Evolutionary conservation across 345 rosid species (phyloP).

Genomic region (Dimocarpus longan): DNA sequence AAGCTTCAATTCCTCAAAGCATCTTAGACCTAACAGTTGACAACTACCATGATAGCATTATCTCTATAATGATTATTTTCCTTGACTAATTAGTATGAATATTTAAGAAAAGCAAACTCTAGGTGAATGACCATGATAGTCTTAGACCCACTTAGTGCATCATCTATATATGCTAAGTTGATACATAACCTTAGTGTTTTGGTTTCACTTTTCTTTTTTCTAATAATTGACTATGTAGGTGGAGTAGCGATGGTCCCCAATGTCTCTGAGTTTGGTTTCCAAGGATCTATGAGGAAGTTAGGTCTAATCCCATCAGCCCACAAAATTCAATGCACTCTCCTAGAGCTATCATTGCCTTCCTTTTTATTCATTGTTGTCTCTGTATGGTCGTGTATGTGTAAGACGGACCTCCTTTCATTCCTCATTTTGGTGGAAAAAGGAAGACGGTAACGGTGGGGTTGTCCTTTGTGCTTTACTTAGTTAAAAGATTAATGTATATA

Average conservation of each 20-base stretch:
- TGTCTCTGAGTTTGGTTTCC: not conserved
- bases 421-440: conserved; percentile 7
- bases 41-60: not conserved
- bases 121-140: not conserved
- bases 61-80: conserved; percentile 9
- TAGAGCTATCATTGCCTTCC: not conserved
- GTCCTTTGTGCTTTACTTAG: conserved; percentile 14
- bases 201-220: not conserved
- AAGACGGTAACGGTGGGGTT: conserved; percentile 23
- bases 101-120: conserved; percentile 3
- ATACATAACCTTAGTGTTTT: conserved; percentile 1
- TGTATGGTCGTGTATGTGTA: conserved; percentile 5
- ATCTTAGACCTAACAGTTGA: not conserved
- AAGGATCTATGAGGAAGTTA: conserved; percentile 10
- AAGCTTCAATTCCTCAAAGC: conserved; percentile 23
- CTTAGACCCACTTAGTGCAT: conserved; percentile 1
- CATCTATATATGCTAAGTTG: not conserved
- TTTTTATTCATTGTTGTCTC: not conserved
- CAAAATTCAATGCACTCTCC: conserved; percentile 19
- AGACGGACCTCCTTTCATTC: not conserved
- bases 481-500: not conserved
- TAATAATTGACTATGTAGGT: conserved; percentile 17
- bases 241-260: conserved; percentile 17
- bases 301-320: conserved; percentile 15
- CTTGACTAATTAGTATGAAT: not conserved